Base-by-base conservation (phyloP, 2,329 filamentous ascomycete species). In the Cercospora janseana region DNA sequence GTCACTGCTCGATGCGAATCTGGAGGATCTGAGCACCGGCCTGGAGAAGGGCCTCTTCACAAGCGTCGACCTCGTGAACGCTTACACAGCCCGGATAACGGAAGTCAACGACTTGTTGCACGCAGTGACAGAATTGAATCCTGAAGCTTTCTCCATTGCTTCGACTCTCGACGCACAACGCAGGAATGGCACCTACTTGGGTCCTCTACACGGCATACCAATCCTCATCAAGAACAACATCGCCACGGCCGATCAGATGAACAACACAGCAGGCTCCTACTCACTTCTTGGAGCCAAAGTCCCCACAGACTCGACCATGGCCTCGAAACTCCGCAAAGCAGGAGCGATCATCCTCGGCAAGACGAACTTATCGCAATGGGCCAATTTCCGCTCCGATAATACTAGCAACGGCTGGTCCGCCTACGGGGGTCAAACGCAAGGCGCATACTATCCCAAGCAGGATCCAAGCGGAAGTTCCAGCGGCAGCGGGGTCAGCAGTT, bases 171-270 rank as follows among this genome's bases (percentile, higher is more conserved):
- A 81, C 60, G 63, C 63, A 9, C 72, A 79, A 59, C 70, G 79
- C 13, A 66, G 65, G 15, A 70, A 68, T 58, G 77, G 78, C 0
- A 74, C 64, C 6, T 53, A 71, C 13, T 63, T 75, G 43, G 75
- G 79, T 0, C 79, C 80, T 2, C 70, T 85, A 0, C 81, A 86
- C 61, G 83, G 83, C 4, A 74, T 86, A 3, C 83, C 83, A 0
- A 77, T 86, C 18, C 67, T 86, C 4, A 72, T 86, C 68, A 87
- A 87, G 65, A 79, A 84, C 67, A 85, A 83, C 61, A 84, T 87
- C 41, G 82, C 78, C 10, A 86, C 82, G 0, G 63, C 68, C 2
- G 82, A 86, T 61, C 64, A 72, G 51, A 82, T 85, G 80, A 77
- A 81, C 60, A 85, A 80, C 55, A 82, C 79, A 1, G 76, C 82